A percentile compares a stretch with the other conserved stretches of the same genome.
Evolutionary conservation across 768 basidiomycete genomes (phyloP).

Genomic region (Amanita polypyramis): DNA sequence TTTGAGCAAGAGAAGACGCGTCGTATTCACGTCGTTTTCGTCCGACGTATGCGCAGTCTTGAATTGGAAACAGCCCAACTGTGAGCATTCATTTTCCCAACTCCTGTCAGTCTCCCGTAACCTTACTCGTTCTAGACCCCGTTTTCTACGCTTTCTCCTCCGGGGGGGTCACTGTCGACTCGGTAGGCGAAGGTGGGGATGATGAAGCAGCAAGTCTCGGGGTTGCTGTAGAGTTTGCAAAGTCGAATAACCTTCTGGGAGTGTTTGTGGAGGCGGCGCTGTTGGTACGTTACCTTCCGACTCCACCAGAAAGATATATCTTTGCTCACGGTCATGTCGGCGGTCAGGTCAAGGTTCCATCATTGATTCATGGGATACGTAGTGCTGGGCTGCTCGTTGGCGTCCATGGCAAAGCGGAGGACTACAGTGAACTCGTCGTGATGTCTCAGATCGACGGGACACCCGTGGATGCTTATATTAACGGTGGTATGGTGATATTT

Average conservation of each 20-base stretch:
- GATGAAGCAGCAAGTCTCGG: conserved; percentile 62
- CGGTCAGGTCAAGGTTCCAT: conserved; percentile 73
- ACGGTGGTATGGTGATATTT: conserved; percentile 56
- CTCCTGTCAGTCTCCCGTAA: conserved; percentile 6
- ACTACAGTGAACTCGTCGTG: conserved; percentile 23
- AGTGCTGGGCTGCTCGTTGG: conserved; percentile 84
- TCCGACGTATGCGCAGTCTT: conserved; percentile 83
- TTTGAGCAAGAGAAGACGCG: conserved; percentile 52
- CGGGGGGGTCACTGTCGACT: conserved; percentile 37
- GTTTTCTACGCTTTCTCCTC: conserved; percentile 92
- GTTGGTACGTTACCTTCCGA: conserved; percentile 46
- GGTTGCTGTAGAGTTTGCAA: conserved; percentile 89
- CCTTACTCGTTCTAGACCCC: conserved; percentile 50
- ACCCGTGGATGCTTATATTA: conserved; percentile 60
- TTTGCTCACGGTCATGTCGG: neutral
- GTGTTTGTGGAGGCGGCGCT: conserved; percentile 82
- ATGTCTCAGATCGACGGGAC: conserved; percentile 30
- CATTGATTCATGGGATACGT: conserved; percentile 79
- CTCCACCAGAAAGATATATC: conserved; percentile 4
- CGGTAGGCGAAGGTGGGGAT: conserved; percentile 32
- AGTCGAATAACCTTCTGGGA: conserved; percentile 86
- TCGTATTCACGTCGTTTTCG: conserved; percentile 89
- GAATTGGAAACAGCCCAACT: conserved; percentile 99
- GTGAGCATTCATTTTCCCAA: conserved; percentile 31
- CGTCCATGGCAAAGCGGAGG: conserved; percentile 56